Base-by-base conservation (phyloP, 257 asterid genomes). In the Solanum appendiculatum region DNA sequence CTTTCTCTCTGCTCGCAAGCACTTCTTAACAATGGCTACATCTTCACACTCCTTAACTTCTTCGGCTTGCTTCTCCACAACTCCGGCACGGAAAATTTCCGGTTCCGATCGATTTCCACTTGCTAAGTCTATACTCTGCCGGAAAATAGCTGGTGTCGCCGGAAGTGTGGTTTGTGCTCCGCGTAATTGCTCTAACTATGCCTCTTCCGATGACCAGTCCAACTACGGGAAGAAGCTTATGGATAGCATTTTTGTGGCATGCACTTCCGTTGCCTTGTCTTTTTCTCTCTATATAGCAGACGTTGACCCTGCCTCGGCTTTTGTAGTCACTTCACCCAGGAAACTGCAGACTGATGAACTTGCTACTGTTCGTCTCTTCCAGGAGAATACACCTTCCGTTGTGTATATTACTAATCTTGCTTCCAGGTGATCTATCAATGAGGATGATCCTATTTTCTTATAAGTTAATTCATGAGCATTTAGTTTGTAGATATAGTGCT, bases 361-460 rank as follows among this genome's bases (percentile, higher is more conserved):
- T 2, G 99, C 99, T 36, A 95, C 99, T 0, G 98, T 97, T 87
- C 95, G 97, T 18, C 98, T 97, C 39, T 97, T 96, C 87, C 95
- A 95, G 83, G 98, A 95, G 89, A 97, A 95, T 88, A 97, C 99
- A 46, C 99, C 99, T 15, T 96, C 98, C 5, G 98, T 97, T 86
- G 99, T 95, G 81, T 93, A 94, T 90, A 97, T 97, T 87, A 97
- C 98, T 88, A 97, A 96, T 91, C 97, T 96, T 44, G 99, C 99
- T 36, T 78, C 94, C 27, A 97, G 94, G 99, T 94, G 85, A 16
- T 39, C 80, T 23, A 58, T 11, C 21, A 34, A 36, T 27, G 40
- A 77, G 27, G 39, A 80, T 44, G 27, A 16, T 78, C 16, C 42
- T 77, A 25, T 78, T 78, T 60, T 9, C 39, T 7, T 44, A 4